These are phyloP conservation scores for Aspergillus fumigatus DNA, from an alignment of 2,329 filamentous ascomycete species.

Conservation along the genomic window DNA sequence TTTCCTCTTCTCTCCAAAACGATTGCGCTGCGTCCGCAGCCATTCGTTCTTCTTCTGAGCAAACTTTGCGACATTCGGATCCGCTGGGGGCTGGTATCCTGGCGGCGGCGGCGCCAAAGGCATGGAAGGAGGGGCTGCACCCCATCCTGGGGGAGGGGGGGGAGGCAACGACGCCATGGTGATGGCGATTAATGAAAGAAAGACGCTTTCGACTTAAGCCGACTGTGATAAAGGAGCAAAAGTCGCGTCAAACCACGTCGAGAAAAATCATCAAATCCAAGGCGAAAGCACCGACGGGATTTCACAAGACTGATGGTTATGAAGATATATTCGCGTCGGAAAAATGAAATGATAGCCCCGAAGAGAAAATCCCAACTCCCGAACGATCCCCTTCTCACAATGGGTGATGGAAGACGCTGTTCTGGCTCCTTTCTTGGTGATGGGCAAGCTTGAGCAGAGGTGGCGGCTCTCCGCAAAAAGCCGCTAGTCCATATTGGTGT, in stretches of 20 bases:
- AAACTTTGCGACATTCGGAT: constrained; percentile 88
- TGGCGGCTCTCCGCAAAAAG: constrained; percentile 28
- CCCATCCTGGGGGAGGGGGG: constrained; percentile 67
- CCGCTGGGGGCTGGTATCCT: constrained; percentile 72
- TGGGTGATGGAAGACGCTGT: constrained; percentile 21
- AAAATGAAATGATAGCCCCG: constrained; percentile 10
- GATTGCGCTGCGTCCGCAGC: constrained; percentile 83
- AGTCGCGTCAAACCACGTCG: constrained; percentile 32
- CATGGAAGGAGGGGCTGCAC: constrained; percentile 49
- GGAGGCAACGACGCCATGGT: constrained; percentile 58
- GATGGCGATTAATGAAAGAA: constrained; percentile 21
- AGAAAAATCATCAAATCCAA: constrained; percentile 18
- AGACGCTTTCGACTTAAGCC: constrained; percentile 20
- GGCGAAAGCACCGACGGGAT: constrained; percentile 13
- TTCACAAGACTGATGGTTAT: neutral
- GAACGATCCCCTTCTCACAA: constrained; percentile 26
- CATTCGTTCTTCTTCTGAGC: constrained; percentile 99
- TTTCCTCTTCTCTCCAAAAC: constrained; percentile 95
- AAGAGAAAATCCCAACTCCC: constrained; percentile 18
- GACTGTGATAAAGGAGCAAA: constrained; percentile 21
- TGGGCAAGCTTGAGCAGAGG: constrained; percentile 31
- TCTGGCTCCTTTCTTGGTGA: constrained; percentile 17
- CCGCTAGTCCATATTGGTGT: constrained; percentile 20
- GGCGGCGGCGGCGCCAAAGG: constrained; percentile 71
- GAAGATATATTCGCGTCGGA: constrained; percentile 2